Conservation (phyloP, 192 early-diverging fungal genomes). For the Cladochytrium replicatum region DNA sequence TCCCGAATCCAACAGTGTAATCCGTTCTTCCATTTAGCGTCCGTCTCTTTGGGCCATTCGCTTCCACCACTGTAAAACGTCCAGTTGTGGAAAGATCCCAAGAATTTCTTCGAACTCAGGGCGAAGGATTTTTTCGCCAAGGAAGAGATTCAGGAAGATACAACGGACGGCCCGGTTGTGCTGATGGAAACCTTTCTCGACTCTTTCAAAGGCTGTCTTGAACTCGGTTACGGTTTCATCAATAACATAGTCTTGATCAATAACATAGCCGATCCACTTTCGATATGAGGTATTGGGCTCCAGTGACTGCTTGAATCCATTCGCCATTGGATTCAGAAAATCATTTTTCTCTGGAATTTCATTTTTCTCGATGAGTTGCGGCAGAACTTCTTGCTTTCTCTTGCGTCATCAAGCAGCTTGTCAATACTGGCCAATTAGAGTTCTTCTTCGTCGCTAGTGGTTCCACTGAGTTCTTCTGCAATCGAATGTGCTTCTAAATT, state of each 20-base stretch:
- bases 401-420: conserved; percentile 9
- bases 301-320: conserved; percentile 12
- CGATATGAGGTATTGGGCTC: conserved; percentile 3
- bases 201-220: conserved; percentile 1
- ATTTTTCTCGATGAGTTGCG: conserved; percentile 1
- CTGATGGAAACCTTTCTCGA: conserved; percentile 6
- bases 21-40: conserved; percentile 25
- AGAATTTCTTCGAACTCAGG: conserved; percentile 13
- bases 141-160: conserved; percentile 23
- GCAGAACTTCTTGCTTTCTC: too few species aligned
- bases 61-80: conserved; percentile 3
- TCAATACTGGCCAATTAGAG: conserved; percentile 8
- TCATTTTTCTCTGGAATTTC: background rate
- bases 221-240: conserved; percentile 1
- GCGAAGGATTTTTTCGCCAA: conserved; percentile 18
- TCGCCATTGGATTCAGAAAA: conserved; percentile 9
- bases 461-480: conserved; percentile 7
- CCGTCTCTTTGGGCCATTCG: conserved; percentile 14
- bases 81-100: conserved; percentile 19
- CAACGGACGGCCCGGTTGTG: conserved; percentile 10
- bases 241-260: conserved; percentile 6
- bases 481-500: conserved; percentile 16
- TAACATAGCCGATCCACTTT: background rate
- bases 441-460: conserved; percentile 9
- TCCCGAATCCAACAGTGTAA: conserved; percentile 25